These are phyloP conservation scores for Avena eriantha DNA, from an alignment of 176 grass and related monocot genomes.

Conservation along the genomic window DNA sequence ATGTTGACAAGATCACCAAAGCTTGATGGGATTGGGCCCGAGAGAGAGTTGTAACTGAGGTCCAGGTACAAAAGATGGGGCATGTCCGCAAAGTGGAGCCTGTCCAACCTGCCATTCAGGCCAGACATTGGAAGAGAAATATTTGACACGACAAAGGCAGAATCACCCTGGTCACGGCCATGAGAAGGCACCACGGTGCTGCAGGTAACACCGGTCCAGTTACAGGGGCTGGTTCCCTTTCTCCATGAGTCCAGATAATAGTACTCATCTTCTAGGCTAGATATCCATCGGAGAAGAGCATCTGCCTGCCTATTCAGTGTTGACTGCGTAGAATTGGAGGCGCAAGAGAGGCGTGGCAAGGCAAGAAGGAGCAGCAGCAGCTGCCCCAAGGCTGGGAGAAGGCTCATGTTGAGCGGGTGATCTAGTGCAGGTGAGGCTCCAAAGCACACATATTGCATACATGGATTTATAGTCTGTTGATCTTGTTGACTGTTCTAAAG, in stretches of 20 bases:
- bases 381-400: neutral
- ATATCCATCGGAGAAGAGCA: constrained; percentile 13
- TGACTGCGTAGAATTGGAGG: neutral
- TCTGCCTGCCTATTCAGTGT: neutral
- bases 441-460: neutral
- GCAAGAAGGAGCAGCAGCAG: neutral
- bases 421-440: neutral
- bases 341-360: neutral
- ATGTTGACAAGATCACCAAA: neutral
- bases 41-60: neutral
- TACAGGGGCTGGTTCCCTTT: neutral
- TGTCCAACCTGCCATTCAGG: neutral
- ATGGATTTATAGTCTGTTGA: neutral
- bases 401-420: constrained; percentile 4
- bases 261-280: neutral
- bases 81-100: neutral
- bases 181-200: neutral
- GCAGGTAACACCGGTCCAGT: neutral
- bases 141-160: neutral
- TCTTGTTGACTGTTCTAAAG: neutral
- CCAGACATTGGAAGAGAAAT: fast-evolving
- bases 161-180: neutral
- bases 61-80: neutral
- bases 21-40: neutral
- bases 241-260: neutral